A percentile compares a stretch with the other conserved stretches of the same genome.
phyloP scores from a whole-genome alignment of 176 grass and related monocot species.

The Ensete ventricosum region DNA sequence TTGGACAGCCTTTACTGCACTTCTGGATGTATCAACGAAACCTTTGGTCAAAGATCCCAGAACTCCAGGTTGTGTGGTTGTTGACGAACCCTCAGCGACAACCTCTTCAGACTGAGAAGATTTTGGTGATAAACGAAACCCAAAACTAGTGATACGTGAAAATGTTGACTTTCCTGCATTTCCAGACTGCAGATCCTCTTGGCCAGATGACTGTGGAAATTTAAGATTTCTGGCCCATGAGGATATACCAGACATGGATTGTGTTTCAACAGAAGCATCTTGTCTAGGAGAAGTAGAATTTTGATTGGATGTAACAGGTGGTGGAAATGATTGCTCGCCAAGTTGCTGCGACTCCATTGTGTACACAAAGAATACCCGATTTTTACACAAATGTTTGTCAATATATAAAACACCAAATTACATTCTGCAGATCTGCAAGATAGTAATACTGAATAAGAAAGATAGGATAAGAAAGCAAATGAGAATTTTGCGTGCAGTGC shows the following conservation, averaged over 20 bases:
- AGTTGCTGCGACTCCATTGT: conserved; percentile 7
- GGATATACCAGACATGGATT: conserved; percentile 65
- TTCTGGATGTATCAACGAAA: conserved; percentile 84
- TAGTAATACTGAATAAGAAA: not conserved
- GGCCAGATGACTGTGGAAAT: conserved; percentile 48
- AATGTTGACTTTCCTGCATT: conserved; percentile 69
- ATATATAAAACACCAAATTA: not conserved
- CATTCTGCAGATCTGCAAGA: not conserved
- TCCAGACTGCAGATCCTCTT: conserved; percentile 49
- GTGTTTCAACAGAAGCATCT: conserved; percentile 34
- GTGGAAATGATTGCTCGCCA: conserved; percentile 8
- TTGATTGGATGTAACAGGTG: conserved; percentile 15
- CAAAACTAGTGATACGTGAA: conserved; percentile 67
- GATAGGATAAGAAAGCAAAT: not conserved
- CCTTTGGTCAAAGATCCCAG: conserved; percentile 84
- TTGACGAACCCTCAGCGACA: conserved; percentile 36
- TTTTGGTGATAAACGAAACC: conserved; percentile 70
- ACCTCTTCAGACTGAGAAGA: conserved; percentile 34
- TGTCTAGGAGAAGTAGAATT: conserved; percentile 20
- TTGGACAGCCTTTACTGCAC: conserved; percentile 95
- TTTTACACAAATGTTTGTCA: not conserved
- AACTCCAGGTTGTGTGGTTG: conserved; percentile 57
- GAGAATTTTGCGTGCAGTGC: not conserved
- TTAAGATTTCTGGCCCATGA: conserved; percentile 93
- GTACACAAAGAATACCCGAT: not conserved